Evolutionary conservation across 176 grass and related monocot genomes (phyloP).

Genomic region (Oryza nivara): DNA sequence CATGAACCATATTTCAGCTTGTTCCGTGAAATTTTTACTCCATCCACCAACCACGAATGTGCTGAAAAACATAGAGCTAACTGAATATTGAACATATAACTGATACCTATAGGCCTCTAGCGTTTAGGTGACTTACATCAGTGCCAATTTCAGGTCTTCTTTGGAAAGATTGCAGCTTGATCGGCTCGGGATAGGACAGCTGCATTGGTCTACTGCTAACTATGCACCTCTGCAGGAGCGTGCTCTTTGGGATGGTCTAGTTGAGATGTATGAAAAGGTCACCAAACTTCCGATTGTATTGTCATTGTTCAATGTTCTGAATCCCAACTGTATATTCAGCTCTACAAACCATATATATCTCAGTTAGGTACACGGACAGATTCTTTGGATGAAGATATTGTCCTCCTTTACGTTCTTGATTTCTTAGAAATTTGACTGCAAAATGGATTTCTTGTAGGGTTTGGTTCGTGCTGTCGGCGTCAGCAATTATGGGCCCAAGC

Average conservation of each 20-base stretch:
- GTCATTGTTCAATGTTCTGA: not conserved
- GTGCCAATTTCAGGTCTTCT: conserved; percentile 65
- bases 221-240: conserved; percentile 93
- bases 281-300: conserved; percentile 40
- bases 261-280: conserved; percentile 97
- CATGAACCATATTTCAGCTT: conserved; percentile 32
- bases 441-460: conserved; percentile 51
- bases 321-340: conserved; percentile 18
- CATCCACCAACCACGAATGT: not conserved
- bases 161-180: conserved; percentile 82
- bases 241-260: conserved; percentile 85
- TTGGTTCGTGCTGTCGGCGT: conserved; percentile 87
- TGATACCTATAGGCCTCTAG: not conserved
- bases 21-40: conserved; percentile 2
- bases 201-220: conserved; percentile 97
- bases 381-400: not conserved
- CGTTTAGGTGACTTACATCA: not conserved
- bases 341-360: conserved; percentile 12
- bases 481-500: conserved; percentile 94
- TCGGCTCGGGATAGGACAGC: conserved; percentile 80
- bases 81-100: not conserved
- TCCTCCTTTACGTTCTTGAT: not conserved
- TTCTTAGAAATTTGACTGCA: conserved; percentile 24
- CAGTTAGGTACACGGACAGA: not conserved
- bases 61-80: not conserved